These are phyloP conservation scores for Rhexocercosporidium sp. DNA, from an alignment of 2,329 filamentous ascomycete genomes.

Conservation along the genomic window DNA sequence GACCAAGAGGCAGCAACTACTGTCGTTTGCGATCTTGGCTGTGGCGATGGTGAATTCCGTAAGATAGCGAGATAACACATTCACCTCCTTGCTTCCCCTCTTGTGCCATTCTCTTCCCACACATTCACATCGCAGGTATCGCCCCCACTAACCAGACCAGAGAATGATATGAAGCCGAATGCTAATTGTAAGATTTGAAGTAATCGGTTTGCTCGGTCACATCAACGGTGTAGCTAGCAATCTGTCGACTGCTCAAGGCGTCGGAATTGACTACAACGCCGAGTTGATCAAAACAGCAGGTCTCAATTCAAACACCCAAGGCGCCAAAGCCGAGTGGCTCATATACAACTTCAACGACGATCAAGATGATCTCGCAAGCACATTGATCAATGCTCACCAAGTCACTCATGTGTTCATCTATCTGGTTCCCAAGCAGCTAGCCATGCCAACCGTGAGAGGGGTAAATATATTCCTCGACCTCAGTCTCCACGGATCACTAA, in stretches of 20 bases:
- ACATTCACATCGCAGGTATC: neutral
- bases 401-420: conserved; percentile 36
- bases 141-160: neutral
- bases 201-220: conserved; percentile 30
- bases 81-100: conserved; percentile 4
- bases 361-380: conserved; percentile 28
- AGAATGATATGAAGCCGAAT: neutral
- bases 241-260: conserved; percentile 18
- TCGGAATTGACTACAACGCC: conserved; percentile 34
- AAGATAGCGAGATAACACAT: conserved; percentile 6
- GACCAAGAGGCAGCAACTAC: conserved; percentile 15
- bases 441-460: conserved; percentile 24
- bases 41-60: conserved; percentile 35
- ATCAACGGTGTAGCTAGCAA: conserved; percentile 20
- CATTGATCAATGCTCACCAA: conserved; percentile 20
- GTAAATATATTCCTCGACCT: neutral
- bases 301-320: conserved; percentile 17
- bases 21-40: conserved; percentile 34
- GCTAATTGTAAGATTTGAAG: conserved; percentile 9
- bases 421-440: conserved; percentile 32
- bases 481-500: neutral
- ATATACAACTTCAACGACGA: conserved; percentile 36
- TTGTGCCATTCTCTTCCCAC: neutral
- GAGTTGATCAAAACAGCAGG: conserved; percentile 30
- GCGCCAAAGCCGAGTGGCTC: conserved; percentile 26